Conservation (phyloP, 805 yeast species). For the Teunomyces panamensis region DNA sequence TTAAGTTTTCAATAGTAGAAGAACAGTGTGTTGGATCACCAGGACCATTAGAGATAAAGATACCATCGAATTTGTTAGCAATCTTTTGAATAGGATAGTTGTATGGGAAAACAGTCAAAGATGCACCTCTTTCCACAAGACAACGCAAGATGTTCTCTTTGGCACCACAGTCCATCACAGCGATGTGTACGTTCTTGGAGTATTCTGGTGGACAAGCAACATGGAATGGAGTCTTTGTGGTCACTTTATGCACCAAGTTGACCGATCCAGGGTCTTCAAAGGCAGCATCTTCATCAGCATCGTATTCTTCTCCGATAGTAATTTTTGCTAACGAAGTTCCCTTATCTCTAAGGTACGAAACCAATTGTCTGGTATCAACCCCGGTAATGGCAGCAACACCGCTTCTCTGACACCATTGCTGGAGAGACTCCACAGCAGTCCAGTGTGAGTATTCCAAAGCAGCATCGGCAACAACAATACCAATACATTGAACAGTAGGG, state of each 20-base stretch:
- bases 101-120: constrained; percentile 94
- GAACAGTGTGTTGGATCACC: constrained; percentile 96
- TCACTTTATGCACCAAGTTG: constrained; percentile 88
- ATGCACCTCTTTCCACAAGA: constrained; percentile 90
- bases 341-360: constrained; percentile 87
- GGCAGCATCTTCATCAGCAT: constrained; percentile 88
- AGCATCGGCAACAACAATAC: constrained; percentile 93
- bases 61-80: constrained; percentile 90
- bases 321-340: constrained; percentile 93
- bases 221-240: constrained; percentile 94
- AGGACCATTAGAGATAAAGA: constrained; percentile 94
- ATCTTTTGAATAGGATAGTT: constrained; percentile 90
- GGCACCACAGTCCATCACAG: constrained; percentile 96
- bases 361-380: constrained; percentile 95
- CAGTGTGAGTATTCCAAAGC: constrained; percentile 97
- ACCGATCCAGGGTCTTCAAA: constrained; percentile 86
- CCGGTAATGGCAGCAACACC: constrained; percentile 95
- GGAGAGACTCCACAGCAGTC: constrained; percentile 96
- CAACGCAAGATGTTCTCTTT: constrained; percentile 96
- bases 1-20: constrained; percentile 70
- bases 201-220: constrained; percentile 59
- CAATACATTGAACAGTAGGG: constrained; percentile 88
- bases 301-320: constrained; percentile 86
- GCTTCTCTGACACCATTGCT: constrained; percentile 94
- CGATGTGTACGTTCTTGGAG: constrained; percentile 67